phyloP scores from a whole-genome alignment of 2,329 filamentous ascomycete species.

The Beauveria pseudobassiana region DNA sequence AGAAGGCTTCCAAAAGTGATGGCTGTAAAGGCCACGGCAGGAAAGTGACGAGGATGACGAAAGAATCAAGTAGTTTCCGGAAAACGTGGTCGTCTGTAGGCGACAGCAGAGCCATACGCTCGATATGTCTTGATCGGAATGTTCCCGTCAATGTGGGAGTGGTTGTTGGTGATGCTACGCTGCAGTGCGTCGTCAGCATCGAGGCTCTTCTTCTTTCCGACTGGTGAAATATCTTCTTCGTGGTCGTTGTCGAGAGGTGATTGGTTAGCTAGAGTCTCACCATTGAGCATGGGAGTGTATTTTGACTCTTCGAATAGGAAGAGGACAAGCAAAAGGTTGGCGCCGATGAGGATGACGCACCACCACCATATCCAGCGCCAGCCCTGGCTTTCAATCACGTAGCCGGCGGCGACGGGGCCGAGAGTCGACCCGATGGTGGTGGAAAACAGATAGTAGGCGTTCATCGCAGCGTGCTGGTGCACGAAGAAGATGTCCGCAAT shows the following conservation, averaged over 20 bases:
- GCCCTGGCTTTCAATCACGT: slow-evolving; percentile 23
- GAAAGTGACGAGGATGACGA: slow-evolving; percentile 29
- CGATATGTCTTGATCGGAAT: slow-evolving; percentile 35
- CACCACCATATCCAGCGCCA: slow-evolving; percentile 47
- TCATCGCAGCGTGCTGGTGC: slow-evolving; percentile 39
- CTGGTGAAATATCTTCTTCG: background rate
- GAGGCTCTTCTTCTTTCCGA: background rate
- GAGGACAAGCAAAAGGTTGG: slow-evolving; percentile 29
- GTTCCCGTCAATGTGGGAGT: slow-evolving; percentile 16
- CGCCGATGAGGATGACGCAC: slow-evolving; percentile 31
- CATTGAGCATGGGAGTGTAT: slow-evolving; percentile 12
- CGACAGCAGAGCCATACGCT: slow-evolving; percentile 29
- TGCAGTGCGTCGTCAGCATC: background rate
- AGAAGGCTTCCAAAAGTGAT: slow-evolving; percentile 29
- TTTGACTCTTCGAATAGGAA: slow-evolving; percentile 35
- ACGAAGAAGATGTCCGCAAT: slow-evolving; percentile 41
- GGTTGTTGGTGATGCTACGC: slow-evolving; percentile 8
- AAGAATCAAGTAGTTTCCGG: slow-evolving; percentile 28
- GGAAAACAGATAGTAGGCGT: slow-evolving; percentile 30
- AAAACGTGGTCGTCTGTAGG: slow-evolving; percentile 16
- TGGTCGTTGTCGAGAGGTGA: background rate
- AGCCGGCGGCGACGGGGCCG: slow-evolving; percentile 32
- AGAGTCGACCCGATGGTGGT: slow-evolving; percentile 21
- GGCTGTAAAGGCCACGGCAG: slow-evolving; percentile 29
- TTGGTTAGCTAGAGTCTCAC: background rate